Base-by-base conservation (phyloP, 129 eudicot genomes). In the Flaveria linearis region DNA sequence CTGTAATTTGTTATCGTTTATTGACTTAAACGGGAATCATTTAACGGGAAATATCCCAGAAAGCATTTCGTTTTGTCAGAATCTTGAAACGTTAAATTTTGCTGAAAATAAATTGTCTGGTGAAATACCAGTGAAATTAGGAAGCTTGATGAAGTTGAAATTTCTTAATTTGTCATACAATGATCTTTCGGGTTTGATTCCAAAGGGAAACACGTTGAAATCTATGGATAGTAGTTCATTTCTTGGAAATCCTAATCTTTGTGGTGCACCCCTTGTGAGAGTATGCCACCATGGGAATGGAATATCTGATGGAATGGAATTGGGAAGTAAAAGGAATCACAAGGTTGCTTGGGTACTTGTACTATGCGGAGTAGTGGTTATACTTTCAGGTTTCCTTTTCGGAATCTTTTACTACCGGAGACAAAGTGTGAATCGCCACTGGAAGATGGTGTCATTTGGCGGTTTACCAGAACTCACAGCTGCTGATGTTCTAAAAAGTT, bases 281-380 rank as follows among this genome's bases (percentile, higher is more conserved):
- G 69, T 77, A 45, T 94, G 99, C 50, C 83, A 53, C 66, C 74
- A 42, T 63, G 88, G 78, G 22, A 85, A 77, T 28, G 86, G 81
- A 76, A 83, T 89, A 46, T 77, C 85, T 1, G 76, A 61, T 33
- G 93, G 80, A 61, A 62, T 88, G 70, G 84, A 83, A 67, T 67
- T 78, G 45, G 91, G 93, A 63, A 82, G 88, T 53, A 84, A 85
- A 74, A 84, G 82, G 74, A 85, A 87, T 28, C 97, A 88, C 65
- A 91, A 91, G 77, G 66, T 94, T 28, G 91, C 91, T 39, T 91
- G 99, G 99, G 83, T 91, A 18, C 90, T 94, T 28, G 83, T 94
- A 69, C 77, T 82, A 0, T 91, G 97, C 82, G 96, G 78, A 41
- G 82, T 76, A 23, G 85, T 85, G 56, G 86, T 83, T 49, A 68